phyloP scores from a whole-genome alignment of 2,329 filamentous ascomycete species.

The Colletotrichum sp. region DNA sequence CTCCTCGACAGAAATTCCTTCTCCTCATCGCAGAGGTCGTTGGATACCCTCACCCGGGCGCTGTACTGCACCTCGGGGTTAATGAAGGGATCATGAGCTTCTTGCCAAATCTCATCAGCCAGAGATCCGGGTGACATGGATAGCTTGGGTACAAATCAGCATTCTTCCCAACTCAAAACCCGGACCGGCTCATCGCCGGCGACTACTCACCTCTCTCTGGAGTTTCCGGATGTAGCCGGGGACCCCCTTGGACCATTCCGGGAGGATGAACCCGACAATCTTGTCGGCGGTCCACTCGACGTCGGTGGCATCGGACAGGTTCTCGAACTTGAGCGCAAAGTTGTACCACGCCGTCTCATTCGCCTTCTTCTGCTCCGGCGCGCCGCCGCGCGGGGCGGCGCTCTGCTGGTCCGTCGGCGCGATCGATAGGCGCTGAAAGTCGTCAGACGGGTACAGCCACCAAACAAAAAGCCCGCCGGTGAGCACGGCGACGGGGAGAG shows the following conservation, averaged over 20 bases:
- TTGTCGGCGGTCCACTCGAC: conserved; percentile 64
- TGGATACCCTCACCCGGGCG: conserved; percentile 81
- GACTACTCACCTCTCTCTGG: conserved; percentile 67
- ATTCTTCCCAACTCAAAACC: background rate
- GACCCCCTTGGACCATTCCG: conserved; percentile 80
- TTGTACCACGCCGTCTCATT: conserved; percentile 49
- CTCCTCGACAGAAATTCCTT: conserved; percentile 74
- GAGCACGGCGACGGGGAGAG: conserved; percentile 36
- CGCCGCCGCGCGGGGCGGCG: background rate
- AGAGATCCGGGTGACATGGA: conserved; percentile 88
- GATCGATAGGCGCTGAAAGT: conserved; percentile 41
- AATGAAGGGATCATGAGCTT: conserved; percentile 81
- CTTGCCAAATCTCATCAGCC: conserved; percentile 91
- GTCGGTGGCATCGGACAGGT: conserved; percentile 59
- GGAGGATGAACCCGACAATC: conserved; percentile 75
- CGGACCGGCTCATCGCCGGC: background rate
- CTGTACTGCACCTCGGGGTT: conserved; percentile 89
- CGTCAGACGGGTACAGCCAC: conserved; percentile 49
- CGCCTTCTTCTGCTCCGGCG: conserved; percentile 24
- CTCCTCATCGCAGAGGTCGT: conserved; percentile 84
- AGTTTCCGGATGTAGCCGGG: conserved; percentile 82
- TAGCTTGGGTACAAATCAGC: conserved; percentile 42
- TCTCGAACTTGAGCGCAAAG: conserved; percentile 53
- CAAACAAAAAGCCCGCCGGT: conserved; percentile 44
- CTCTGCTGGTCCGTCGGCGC: conserved; percentile 13